Evolutionary conservation across 1,139 yeast species (phyloP).

Genomic region (Pichia cactophila): DNA sequence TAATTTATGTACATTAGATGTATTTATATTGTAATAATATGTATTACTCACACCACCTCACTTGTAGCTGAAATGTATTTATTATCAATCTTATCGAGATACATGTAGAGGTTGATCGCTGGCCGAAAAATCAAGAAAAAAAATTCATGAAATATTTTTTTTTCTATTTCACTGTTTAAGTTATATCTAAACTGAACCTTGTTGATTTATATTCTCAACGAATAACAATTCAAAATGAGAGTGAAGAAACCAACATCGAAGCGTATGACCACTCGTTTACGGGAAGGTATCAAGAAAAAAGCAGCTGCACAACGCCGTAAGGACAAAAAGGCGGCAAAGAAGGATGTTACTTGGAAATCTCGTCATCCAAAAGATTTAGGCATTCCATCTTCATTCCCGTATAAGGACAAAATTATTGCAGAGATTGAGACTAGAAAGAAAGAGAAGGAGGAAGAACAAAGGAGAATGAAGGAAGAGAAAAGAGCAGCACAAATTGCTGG

Average conservation of each 20-base stretch:
- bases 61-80: no score
- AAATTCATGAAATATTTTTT: not conserved
- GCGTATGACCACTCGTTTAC: slow-evolving; percentile 83
- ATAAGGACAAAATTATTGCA: slow-evolving; percentile 72
- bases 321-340: slow-evolving; percentile 72
- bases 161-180: not conserved
- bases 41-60: no score
- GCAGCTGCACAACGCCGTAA: slow-evolving; percentile 88
- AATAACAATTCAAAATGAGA: slow-evolving; percentile 26
- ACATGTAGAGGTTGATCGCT: no score
- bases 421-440: slow-evolving; percentile 74
- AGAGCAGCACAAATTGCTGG: slow-evolving; percentile 34
- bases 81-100: no score
- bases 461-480: slow-evolving; percentile 24
- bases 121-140: not conserved
- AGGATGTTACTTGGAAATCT: slow-evolving; percentile 90
- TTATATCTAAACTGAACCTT: not conserved
- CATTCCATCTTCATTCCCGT: slow-evolving; percentile 91
- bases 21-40: no score
- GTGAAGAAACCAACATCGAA: slow-evolving; percentile 68
- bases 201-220: no score
- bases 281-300: slow-evolving; percentile 94
- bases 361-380: slow-evolving; percentile 81
- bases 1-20: not conserved
- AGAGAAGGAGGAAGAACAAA: slow-evolving; percentile 54